Evolutionary conservation across 352 stramenopile species (phyloP).

Genomic region (Pythium aristosporum): DNA sequence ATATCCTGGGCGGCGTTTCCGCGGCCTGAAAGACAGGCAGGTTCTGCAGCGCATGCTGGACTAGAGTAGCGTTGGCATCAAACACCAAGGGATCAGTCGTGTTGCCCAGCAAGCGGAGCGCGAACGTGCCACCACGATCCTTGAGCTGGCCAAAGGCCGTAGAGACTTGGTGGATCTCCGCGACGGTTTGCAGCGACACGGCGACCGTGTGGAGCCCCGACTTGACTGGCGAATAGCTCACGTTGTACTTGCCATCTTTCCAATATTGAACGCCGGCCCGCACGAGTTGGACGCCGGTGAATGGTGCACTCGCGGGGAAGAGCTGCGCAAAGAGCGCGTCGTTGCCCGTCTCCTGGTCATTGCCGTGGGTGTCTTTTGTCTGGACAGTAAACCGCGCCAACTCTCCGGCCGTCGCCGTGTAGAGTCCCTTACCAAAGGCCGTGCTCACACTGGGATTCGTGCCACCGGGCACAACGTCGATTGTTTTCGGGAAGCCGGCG

Average conservation of each 20-base stretch:
- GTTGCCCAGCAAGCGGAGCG: conserved; percentile 61
- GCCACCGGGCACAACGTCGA: conserved; percentile 43
- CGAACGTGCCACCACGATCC: conserved; percentile 83
- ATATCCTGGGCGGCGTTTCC: conserved; percentile 26
- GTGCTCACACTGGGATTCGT: conserved; percentile 78
- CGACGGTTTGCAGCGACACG: conserved; percentile 70
- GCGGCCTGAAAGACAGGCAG: conserved; percentile 41
- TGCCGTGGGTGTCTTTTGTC: conserved; percentile 82
- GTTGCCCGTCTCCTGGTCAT: conserved; percentile 56
- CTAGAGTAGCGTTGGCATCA: conserved; percentile 66
- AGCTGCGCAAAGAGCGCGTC: conserved; percentile 44
- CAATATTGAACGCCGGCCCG: conserved; percentile 52
- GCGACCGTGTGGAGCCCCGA: conserved; percentile 87
- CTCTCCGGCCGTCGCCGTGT: conserved; percentile 50
- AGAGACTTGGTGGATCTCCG: conserved; percentile 84
- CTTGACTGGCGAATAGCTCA: conserved; percentile 81
- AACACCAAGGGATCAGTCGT: conserved; percentile 73
- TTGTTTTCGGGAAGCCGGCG: conserved; percentile 65
- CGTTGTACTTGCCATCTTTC: conserved; percentile 77
- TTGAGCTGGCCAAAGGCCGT: conserved; percentile 68
- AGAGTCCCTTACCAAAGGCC: conserved; percentile 63
- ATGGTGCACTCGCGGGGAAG: conserved; percentile 43
- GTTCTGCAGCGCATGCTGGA: conserved; percentile 66
- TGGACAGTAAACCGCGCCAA: conserved; percentile 68
- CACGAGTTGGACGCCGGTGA: conserved; percentile 30